Evolutionary conservation across 2,329 filamentous ascomycete species (phyloP), one percentile per base, ranked within the genome.

Genomic region (Fusarium sp.): DNA sequence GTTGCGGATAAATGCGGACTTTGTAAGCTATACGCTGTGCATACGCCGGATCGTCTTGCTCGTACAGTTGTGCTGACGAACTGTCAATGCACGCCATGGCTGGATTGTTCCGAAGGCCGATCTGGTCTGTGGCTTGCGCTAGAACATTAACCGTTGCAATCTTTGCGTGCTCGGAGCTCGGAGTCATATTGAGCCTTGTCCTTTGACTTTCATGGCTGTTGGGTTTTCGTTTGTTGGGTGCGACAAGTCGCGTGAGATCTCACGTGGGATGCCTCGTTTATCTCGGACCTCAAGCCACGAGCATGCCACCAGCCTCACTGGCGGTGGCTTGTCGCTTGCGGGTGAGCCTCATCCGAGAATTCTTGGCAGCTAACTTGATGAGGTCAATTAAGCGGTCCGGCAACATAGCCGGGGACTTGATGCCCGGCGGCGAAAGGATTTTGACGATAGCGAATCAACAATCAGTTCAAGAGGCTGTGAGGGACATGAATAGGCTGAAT

Each of bases 1-100:
- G 12, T 9, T 51, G 48, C 48, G 48, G 48, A 51, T 51, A n/a
- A 39, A 12, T 10, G 67, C 67, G 67, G 67, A 43, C 59, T 70
- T 71, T 57, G 67, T 64, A 65, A 71, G 48, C 18, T 23, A 23
- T 23, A 23, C 43, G 48, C 18, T 2, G 46, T 31, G 36, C 48
- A 23, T 28, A 23, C 18, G 39, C 31, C 48, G 31, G 48, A 51
- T 16, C 16, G 34, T 37, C 13, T 23, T 51, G 31, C 27, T 51
- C 36, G 47, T 10, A 11, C n/a, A 9, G 34, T 31, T 13, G 27
- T 51, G 60, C 64, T 66, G 62, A 66, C 64, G 44, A 66, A 66
- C 23, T n/a, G 12, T 18, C 8, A 37, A 43, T 16, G n/a, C 12
- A 23, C 15, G 15, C 50, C 7, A 52, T 34, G 15, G 13, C 15